A percentile compares a stretch with the other conserved stretches of the same genome.
These are phyloP conservation scores for Lecanicillium sp. DNA, from an alignment of 2,329 filamentous ascomycete genomes.

Conservation along the genomic window DNA sequence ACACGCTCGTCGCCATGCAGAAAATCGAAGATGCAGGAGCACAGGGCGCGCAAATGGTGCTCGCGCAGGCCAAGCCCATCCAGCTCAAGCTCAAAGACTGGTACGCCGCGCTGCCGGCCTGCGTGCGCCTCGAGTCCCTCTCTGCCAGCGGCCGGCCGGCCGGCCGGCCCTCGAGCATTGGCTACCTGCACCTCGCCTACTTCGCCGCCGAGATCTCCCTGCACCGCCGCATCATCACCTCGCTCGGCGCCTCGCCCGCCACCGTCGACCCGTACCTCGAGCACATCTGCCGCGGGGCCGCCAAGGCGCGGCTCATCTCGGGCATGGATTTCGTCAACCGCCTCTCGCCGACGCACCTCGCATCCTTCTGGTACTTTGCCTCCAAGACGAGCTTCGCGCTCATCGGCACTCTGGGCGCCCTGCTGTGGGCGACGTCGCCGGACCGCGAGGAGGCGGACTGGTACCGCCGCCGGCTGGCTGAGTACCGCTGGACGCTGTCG, in stretches of 20 bases:
- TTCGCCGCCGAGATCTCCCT: conserved; percentile 93
- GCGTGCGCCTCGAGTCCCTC: conserved; percentile 60
- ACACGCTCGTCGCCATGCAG: conserved; percentile 70
- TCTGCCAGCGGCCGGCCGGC: conserved; percentile 28
- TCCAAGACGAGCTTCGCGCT: conserved; percentile 88
- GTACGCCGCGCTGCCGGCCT: conserved; percentile 63
- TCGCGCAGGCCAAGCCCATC: conserved; percentile 73
- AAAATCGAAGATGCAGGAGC: conserved; percentile 59
- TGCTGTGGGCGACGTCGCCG: conserved; percentile 84
- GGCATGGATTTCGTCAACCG: conserved; percentile 98
- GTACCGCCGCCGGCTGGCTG: conserved; percentile 76
- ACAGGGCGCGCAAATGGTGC: conserved; percentile 65
- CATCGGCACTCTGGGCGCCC: conserved; percentile 86
- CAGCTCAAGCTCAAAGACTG: conserved; percentile 79
- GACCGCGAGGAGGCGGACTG: conserved; percentile 87
- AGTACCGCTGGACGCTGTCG: conserved; percentile 90
- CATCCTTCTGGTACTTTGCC: conserved; percentile 89
- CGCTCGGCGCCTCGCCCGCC: conserved; percentile 45
- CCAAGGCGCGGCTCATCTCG: conserved; percentile 88
- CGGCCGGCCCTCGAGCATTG: conserved; percentile 53
- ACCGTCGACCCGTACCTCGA: conserved; percentile 71
- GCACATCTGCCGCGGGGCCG: conserved; percentile 88
- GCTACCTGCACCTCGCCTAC: conserved; percentile 84
- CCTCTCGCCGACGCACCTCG: conserved; percentile 75
- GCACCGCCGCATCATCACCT: conserved; percentile 83